These are phyloP conservation scores for Podila verticillata DNA, from an alignment of 192 early-diverging fungal species.

Conservation along the genomic window DNA sequence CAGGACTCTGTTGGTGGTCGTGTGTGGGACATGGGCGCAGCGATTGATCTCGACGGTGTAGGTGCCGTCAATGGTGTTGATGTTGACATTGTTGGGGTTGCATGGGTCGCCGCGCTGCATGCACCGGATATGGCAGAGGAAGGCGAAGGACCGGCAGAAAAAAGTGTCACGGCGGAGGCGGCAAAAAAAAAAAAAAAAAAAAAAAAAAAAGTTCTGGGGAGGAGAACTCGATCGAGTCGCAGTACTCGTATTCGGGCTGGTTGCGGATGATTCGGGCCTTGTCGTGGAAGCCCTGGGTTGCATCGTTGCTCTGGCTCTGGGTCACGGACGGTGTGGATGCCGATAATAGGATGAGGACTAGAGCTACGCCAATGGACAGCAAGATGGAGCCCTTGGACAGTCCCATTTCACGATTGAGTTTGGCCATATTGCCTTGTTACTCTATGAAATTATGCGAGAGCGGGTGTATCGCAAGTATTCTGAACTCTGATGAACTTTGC, in stretches of 20 bases:
- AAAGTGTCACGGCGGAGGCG: slow-evolving; percentile 26
- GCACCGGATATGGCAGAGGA: slow-evolving; percentile 41
- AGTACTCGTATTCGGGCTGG: slow-evolving; percentile 14
- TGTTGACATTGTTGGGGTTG: slow-evolving; percentile 9
- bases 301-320: background rate
- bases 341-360: background rate
- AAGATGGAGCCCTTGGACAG: background rate
- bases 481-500: too few species aligned
- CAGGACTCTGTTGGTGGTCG: slow-evolving; percentile 11
- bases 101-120: slow-evolving; percentile 29
- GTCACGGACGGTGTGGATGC: background rate
- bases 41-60: slow-evolving; percentile 25
- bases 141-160: slow-evolving; percentile 45
- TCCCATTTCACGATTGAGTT: background rate
- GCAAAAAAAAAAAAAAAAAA: too few species aligned
- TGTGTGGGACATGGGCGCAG: slow-evolving; percentile 23
- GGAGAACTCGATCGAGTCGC: slow-evolving; percentile 9
- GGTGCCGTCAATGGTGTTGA: background rate
- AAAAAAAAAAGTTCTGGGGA: slow-evolving; percentile 9
- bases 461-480: too few species aligned
- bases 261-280: background rate
- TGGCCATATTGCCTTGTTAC: background rate
- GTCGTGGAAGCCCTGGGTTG: background rate
- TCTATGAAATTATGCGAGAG: too few species aligned
- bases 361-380: background rate